phyloP scores from a whole-genome alignment of 441 rosid species.

The Arabidopsis hybrid region DNA sequence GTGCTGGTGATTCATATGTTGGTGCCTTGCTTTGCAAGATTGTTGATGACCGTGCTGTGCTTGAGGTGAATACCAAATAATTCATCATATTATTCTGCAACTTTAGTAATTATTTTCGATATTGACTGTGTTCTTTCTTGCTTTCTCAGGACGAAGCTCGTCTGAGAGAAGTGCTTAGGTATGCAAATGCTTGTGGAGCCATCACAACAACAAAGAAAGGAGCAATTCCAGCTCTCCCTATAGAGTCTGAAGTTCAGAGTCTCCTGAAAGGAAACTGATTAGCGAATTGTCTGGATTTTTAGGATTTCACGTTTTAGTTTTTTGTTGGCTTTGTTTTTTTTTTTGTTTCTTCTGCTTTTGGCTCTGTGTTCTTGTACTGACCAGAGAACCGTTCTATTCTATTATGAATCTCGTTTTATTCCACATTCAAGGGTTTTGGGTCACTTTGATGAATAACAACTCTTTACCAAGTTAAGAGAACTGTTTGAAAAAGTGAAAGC shows the following conservation, averaged over 20 bases:
- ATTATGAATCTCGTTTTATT: conserved; percentile 26
- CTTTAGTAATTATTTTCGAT: background rate
- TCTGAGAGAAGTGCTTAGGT: conserved; percentile 72
- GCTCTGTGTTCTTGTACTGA: conserved; percentile 11
- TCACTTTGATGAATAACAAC: conserved; percentile 3
- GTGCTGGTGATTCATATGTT: conserved; percentile 92
- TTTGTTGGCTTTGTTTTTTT: background rate
- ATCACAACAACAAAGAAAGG: conserved; percentile 95
- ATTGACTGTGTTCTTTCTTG: background rate
- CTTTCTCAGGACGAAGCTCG: conserved; percentile 68
- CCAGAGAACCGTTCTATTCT: conserved; percentile 15
- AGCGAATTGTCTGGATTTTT: background rate
- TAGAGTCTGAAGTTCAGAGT: conserved; percentile 57
- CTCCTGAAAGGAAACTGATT: conserved; percentile 54
- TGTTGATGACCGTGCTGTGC: conserved; percentile 68
- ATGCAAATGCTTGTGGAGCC: conserved; percentile 95
- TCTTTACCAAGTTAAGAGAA: conserved; percentile 6
- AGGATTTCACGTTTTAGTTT: background rate
- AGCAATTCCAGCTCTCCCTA: conserved; percentile 94
- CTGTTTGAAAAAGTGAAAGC: background rate
- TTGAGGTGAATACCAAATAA: conserved; percentile 55
- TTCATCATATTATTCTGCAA: background rate
- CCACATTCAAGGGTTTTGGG: conserved; percentile 2
- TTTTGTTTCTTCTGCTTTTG: background rate
- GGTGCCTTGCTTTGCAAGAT: conserved; percentile 86